These are phyloP conservation scores for Paracoccidioides lutzii DNA, from an alignment of 2,329 filamentous ascomycete species.

Conservation along the genomic window DNA sequence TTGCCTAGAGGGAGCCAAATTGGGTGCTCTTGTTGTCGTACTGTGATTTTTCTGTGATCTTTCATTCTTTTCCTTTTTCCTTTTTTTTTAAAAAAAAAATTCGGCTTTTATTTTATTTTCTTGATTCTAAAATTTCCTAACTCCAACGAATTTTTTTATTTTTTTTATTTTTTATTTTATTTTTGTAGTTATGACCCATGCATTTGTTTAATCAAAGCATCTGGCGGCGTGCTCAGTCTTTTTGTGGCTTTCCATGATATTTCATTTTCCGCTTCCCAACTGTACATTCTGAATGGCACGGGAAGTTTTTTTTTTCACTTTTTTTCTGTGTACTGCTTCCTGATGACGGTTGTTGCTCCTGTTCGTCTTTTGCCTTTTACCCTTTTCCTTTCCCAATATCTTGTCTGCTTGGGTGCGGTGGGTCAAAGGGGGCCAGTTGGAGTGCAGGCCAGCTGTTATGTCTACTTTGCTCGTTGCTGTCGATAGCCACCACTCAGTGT, in stretches of 20 bases:
- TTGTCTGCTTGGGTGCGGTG: neutral
- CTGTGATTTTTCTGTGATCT: neutral
- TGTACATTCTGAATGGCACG: constrained; percentile 10
- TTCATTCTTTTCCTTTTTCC: neutral
- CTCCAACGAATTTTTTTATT: constrained; percentile 3
- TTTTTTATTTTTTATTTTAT: constrained; percentile 3
- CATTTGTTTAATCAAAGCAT: constrained; percentile 8
- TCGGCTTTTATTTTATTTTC: neutral
- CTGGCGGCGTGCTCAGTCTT: constrained; percentile 8
- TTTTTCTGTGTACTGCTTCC: neutral
- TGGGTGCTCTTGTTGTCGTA: neutral
- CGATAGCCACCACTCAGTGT: neutral
- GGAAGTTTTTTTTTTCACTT: constrained; percentile 3
- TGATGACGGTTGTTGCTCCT: neutral
- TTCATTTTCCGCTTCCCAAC: neutral
- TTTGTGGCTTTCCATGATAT: neutral
- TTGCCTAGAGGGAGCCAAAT: constrained; percentile 51
- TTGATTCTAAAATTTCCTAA: neutral
- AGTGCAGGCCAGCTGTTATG: constrained; percentile 29
- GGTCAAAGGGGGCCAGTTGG: constrained; percentile 15
- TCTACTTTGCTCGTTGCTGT: constrained; percentile 1
- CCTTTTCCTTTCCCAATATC: neutral
- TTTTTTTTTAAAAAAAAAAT: no score
- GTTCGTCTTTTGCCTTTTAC: neutral
- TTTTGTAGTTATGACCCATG: constrained; percentile 9